Conservation (phyloP, 495 filamentous ascomycete genomes). For the Glonium stellatum region DNA sequence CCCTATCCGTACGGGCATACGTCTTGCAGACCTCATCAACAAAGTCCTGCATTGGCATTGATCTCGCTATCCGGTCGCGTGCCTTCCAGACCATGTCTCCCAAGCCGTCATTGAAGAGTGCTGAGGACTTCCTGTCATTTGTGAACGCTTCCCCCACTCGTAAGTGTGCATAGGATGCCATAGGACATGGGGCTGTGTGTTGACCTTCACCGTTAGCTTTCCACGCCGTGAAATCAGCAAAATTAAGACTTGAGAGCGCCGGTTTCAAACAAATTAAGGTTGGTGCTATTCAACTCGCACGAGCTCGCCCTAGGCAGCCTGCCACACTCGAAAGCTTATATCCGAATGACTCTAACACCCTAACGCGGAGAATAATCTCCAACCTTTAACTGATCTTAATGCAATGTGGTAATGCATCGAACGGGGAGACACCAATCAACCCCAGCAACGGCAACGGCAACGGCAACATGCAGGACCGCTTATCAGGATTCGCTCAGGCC, state of each 20-base stretch:
- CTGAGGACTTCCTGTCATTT: constrained; percentile 83
- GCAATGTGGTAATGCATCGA: background rate
- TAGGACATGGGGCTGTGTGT: background rate
- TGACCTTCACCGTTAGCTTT: constrained; percentile 57
- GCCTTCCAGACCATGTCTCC: constrained; percentile 18
- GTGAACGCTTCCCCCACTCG: constrained; percentile 92
- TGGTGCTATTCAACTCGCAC: constrained; percentile 16
- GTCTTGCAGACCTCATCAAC: constrained; percentile 9
- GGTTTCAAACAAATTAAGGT: constrained; percentile 81
- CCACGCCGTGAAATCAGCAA: constrained; percentile 79
- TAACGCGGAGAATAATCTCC: background rate
- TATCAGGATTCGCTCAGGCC: background rate
- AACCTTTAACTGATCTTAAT: background rate
- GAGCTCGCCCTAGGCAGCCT: background rate
- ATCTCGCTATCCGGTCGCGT: constrained; percentile 2
- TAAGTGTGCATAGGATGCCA: constrained; percentile 41
- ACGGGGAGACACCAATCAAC: background rate
- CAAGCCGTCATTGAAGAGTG: constrained; percentile 44
- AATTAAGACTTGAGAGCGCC: constrained; percentile 64
- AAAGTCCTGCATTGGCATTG: constrained; percentile 6
- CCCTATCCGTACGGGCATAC: constrained; percentile 8
- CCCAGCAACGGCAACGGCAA: too few relatives aligned
- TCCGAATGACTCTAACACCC: too few relatives aligned
- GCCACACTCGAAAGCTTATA: background rate
- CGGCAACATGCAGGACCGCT: constrained; percentile 1